Conservation (phyloP, 179 eudicot species). For the Monotropa hypopitys region DNA sequence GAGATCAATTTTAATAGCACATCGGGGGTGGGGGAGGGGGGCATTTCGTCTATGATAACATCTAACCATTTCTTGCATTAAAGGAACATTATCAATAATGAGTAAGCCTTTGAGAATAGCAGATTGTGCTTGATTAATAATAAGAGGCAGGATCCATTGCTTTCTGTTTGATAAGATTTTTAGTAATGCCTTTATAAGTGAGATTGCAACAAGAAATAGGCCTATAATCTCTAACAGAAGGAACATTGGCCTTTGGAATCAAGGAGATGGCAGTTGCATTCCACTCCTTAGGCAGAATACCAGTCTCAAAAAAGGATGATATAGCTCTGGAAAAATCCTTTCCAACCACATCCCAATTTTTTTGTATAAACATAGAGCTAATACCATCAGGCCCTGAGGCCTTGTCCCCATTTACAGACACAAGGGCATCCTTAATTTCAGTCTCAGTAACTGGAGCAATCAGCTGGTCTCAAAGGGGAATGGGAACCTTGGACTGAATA, state of each 20-base stretch:
- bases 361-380: too few species aligned
- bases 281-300: not conserved
- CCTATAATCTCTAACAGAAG: not conserved
- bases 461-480: too few species aligned
- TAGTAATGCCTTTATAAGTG: too few species aligned
- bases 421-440: too few species aligned
- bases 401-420: too few species aligned
- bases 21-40: too few species aligned
- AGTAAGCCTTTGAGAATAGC: not conserved
- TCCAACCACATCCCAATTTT: not conserved
- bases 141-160: not conserved
- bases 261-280: not conserved
- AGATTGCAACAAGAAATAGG: too few species aligned
- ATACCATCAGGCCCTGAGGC: too few species aligned
- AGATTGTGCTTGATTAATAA: not conserved
- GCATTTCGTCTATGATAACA: not conserved
- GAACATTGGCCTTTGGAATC: not conserved
- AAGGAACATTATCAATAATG: not conserved
- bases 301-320: not conserved
- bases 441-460: too few species aligned
- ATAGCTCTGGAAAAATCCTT: not conserved
- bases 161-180: not conserved
- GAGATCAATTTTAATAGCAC: not conserved
- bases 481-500: too few species aligned
- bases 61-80: not conserved